Conservation (phyloP, 495 filamentous ascomycete species). For the Trichoderma erinaceum region DNA sequence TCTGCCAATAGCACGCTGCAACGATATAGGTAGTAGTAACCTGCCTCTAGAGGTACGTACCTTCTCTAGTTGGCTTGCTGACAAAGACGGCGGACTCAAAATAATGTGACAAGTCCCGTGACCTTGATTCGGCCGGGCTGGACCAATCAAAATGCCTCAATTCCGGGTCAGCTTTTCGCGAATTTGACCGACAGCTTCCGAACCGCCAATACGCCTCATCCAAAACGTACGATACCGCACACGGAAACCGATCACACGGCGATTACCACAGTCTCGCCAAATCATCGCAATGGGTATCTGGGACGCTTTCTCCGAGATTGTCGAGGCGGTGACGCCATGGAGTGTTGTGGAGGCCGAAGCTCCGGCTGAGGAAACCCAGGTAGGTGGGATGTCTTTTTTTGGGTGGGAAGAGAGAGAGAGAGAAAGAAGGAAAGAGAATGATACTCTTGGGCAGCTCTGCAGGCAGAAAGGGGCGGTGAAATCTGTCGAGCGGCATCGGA, state of each 20-base stretch:
- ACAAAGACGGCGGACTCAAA: not conserved
- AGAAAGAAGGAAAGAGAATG: not conserved
- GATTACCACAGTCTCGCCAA: constrained; percentile 22
- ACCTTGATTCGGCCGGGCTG: constrained; percentile 16
- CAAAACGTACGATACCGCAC: constrained; percentile 17
- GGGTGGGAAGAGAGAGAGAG: not conserved
- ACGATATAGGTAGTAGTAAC: not conserved
- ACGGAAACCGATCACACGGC: constrained; percentile 37
- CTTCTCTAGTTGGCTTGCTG: not conserved
- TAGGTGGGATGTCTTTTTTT: not conserved
- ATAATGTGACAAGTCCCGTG: constrained; percentile 25
- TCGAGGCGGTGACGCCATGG: constrained; percentile 52
- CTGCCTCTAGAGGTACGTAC: too few relatives aligned
- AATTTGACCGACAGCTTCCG: constrained; percentile 22
- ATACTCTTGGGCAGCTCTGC: constrained; percentile 5
- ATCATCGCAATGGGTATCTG: constrained; percentile 48
- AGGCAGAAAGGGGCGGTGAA: not conserved
- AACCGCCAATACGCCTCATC: constrained; percentile 21
- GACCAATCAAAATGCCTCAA: constrained; percentile 41
- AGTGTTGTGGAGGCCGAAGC: constrained; percentile 50
- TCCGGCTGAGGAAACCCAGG: constrained; percentile 29
- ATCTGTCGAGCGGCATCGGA: not conserved
- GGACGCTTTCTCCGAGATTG: constrained; percentile 47
- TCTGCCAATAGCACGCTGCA: constrained; percentile 3
- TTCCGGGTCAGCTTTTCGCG: constrained; percentile 30